Evolutionary conservation across 768 basidiomycete species (phyloP).

Genomic region (Multifurca ochricompacta): DNA sequence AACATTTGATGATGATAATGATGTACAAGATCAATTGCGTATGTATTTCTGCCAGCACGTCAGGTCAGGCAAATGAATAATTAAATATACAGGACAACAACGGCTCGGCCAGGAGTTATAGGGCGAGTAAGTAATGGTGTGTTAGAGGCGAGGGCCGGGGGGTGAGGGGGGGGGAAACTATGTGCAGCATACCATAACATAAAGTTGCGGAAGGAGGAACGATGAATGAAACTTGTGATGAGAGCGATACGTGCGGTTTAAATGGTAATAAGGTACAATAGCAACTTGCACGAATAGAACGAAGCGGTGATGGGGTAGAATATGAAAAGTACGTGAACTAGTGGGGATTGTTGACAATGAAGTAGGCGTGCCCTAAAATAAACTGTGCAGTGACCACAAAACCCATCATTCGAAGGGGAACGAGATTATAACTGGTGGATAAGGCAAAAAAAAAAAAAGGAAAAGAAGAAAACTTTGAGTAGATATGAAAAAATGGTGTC

Average conservation of each 20-base stretch:
- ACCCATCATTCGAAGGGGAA: background rate
- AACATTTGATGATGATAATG: no score
- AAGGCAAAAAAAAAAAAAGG: background rate
- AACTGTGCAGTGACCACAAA: background rate
- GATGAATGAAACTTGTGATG: conserved; percentile 9
- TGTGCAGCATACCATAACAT: conserved; percentile 20
- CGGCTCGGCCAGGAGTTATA: conserved; percentile 15
- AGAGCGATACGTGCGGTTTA: conserved; percentile 11
- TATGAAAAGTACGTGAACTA: conserved; percentile 5
- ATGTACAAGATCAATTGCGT: conserved; percentile 9
- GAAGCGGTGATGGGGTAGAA: conserved; percentile 5
- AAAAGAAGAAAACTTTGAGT: background rate
- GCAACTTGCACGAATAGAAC: conserved; percentile 5
- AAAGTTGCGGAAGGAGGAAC: conserved; percentile 8
- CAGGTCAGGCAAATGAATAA: conserved; percentile 6
- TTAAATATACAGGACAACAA: conserved; percentile 20
- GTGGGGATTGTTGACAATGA: background rate
- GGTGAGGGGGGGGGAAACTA: no score
- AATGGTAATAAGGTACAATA: conserved; percentile 17
- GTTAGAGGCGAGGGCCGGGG: conserved; percentile 16
- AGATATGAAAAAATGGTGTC: background rate
- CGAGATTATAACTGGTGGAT: background rate
- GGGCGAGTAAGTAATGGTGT: conserved; percentile 15
- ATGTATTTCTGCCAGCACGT: conserved; percentile 11
- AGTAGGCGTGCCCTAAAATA: background rate